These are phyloP conservation scores for Pseudoscleropodium purum DNA, from an alignment of 225 moss, liverwort and hornwort species.

Conservation along the genomic window DNA sequence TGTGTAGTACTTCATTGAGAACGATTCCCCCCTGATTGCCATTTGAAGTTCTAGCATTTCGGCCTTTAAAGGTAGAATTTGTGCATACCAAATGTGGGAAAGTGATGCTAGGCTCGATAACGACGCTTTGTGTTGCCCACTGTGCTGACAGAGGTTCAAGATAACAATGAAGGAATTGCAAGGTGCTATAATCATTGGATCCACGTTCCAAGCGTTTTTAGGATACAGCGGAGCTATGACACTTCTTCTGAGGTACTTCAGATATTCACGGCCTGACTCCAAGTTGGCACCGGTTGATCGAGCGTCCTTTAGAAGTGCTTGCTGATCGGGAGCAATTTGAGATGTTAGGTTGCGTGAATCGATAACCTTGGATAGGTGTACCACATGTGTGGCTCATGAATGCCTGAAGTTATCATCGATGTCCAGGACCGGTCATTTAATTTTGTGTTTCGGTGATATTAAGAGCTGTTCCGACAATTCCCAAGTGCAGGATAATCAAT, in stretches of 20 bases:
- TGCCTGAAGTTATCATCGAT: neutral
- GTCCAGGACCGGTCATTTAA: neutral
- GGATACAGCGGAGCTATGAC: slow-evolving; percentile 85
- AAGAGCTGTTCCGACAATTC: neutral
- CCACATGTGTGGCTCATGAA: neutral
- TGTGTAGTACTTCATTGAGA: neutral
- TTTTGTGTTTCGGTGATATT: neutral
- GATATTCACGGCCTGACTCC: neutral
- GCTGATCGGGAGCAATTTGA: neutral
- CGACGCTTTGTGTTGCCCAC: neutral
- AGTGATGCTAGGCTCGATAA: neutral
- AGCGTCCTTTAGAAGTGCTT: neutral
- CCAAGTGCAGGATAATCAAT: slow-evolving; percentile 61
- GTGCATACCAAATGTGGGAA: neutral
- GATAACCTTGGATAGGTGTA: neutral
- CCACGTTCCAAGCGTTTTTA: slow-evolving; percentile 61
- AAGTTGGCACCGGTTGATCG: neutral
- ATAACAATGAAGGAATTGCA: slow-evolving; percentile 82
- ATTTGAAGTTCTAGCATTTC: neutral
- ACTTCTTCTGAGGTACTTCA: slow-evolving; percentile 59
- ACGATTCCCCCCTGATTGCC: neutral
- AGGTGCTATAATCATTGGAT: slow-evolving; percentile 80
- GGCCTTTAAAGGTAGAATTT: neutral
- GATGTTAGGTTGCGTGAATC: neutral
- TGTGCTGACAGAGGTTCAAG: slow-evolving; percentile 70